Base-by-base conservation (phyloP, 139 green algal genomes). In the Ettlia oleoabundans region DNA sequence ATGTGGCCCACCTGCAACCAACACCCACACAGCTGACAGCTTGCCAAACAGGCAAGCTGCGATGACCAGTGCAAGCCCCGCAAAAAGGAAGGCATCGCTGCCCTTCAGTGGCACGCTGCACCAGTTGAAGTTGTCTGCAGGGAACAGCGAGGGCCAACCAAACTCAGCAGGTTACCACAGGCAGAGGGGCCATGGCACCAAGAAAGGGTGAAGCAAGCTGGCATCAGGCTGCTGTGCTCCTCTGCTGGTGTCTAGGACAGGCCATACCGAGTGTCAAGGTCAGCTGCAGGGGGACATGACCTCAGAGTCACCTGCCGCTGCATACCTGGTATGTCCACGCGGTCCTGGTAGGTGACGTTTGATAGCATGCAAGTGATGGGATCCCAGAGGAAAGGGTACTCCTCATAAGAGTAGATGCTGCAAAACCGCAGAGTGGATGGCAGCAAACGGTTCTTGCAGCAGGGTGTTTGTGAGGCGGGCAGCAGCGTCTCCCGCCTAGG, bases 71-170 rank as follows among this genome's bases (percentile, higher is more conserved):
- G 84, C 85, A 2, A 92, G 33, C 4, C 43, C 47, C 1, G 80
- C 87, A 51, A 92, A 92, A 0, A 92, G 70, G 3, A 92, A 86
- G 42, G 80, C 80, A 51, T 89, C 85, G 7, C 52, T 47, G 33
- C 78, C 85, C 40, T 62, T 24, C 32, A 64, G 75, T 6, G 80
- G 85, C 7, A 86, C 73, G 1, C 52, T 67, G 68, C 85, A 89
- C 28, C 55, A 86, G 74, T 84, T 84, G 73, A 78, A 84, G 62
- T 42, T 38, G 30, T 53, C 68, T 84, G 76, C 77, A 53, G 35
- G 26, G 13, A 22, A 41, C 55, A 47, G 37, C 51, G 6, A 33
- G 2, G n/a, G n/a, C n/a, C 47, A 58, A 15, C 47, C 47, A 58
- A 15, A 15, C 47, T 15, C 15, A 24, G 47, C 47, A 58, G 47